Evolutionary conservation across 805 yeast genomes (phyloP), one percentile per base, ranked within the genome.

Genomic region (Metschnikowia drakensbergensis): DNA sequence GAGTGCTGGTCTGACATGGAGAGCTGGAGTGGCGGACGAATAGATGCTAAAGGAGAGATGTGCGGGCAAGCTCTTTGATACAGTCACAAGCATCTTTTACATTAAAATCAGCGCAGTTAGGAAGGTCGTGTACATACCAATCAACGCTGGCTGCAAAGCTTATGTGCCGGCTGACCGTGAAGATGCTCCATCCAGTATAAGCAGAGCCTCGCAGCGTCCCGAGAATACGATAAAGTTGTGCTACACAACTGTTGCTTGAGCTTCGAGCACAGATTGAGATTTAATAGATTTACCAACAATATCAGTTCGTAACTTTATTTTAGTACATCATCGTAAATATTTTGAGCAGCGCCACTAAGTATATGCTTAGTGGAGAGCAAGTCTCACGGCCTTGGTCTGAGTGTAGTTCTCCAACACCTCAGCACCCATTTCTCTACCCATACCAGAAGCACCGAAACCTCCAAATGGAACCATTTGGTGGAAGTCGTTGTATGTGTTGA

Each of bases 391-490:
- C 78, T 91, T 92, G 56, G 76, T 78, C 68, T 88, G 95, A 54
- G 88, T 82, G 77, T 90, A 92, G 68, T 83, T 84, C 52, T 85
- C 87, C 61, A 92, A 71, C 49, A 95, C 96, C 55, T 88, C 91
- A 52, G 79, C 80, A 62, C 97, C 97, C 79, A 90, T 82, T 76
- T 92, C 97, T 69, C 96, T 82, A 64, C 98, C 97, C 66, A 84
- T 52, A 69, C 98, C 98, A 50, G 94, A 84, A 77, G 83, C 82
- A 68, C 88, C 88, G 75, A 77, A 86, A 40, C 97, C 97, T 60
- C 97, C 97, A 68, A 91, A 91, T 62, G 97, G 97, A 68, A 91
- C 86, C 67, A 80, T 76, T 62, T 77, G 84, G 69, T 90, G 90
- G 79, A 89, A 84, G 64, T 88, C 94, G 71, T 90, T 90, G 70